Evolutionary conservation across 2,329 filamentous ascomycete genomes (phyloP), one percentile per base, ranked within the genome.

Genomic region (Penicillium decumbens): DNA sequence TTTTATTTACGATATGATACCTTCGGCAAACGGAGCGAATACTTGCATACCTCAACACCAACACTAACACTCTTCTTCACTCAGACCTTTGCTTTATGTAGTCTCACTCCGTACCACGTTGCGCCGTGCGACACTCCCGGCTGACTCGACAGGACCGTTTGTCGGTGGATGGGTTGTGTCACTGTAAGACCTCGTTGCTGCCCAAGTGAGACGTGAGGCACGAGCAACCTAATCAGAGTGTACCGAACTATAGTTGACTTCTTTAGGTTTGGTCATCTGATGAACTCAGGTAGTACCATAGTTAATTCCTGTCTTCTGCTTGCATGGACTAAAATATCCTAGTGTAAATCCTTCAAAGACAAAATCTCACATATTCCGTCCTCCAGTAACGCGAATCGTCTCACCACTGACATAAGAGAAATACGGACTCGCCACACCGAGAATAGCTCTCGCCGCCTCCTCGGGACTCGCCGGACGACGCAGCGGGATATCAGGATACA

Each of bases 371-470:
- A 82, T 83, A 62, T 79, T 80, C 57, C 81, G 76, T 2, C 89
- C 89, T 12, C 89, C 89, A 4, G 88, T 93, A 45, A 93, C 88
- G 74, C 84, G 88, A 59, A 95, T 87, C 0, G 88, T 92, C 79
- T 95, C 89, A 0, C 90, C 89, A 54, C 80, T 85, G 3, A 95
- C 88, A 73, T 95, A 95, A 35, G 84, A 84, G 63, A 93, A 89
- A 64, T 91, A 69, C 25, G 90, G 89, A 65, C 88, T 92, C 2
- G 84, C 87, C 25, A 93, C 83, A 6, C 85, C 89, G 66, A 95
- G 65, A 44, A 95, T 82, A 32, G 83, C 82, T 51, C 82, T 82
- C 24, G 89, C 90, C 9, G 89, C 90, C 75, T 95, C 90, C 3
- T 84, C 85, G 0, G 90, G 83, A 20, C 82, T 85, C 0, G 89